phyloP scores from a whole-genome alignment of 306 rosid species.

The Herpetospermum pedunculosum region DNA sequence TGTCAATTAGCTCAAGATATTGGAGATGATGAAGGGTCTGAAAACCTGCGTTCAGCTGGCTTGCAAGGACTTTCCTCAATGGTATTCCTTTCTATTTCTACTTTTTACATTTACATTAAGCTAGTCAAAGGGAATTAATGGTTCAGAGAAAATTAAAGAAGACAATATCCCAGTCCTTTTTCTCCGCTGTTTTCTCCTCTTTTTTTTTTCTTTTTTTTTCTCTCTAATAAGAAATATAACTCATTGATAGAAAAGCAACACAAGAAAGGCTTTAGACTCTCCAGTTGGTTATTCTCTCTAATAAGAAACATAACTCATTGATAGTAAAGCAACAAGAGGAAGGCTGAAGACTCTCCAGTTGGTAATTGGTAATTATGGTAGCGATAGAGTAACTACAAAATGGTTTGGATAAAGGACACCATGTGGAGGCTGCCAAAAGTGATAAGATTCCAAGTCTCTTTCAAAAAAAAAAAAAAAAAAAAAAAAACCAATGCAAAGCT shows the following conservation, averaged over 20 bases:
- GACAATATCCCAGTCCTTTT: background rate
- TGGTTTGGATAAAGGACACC: background rate
- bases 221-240: background rate
- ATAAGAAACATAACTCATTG: background rate
- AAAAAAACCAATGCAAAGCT: too few species aligned
- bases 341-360: background rate
- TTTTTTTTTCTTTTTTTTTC: background rate
- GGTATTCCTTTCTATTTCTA: slow-evolving; percentile 39
- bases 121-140: background rate
- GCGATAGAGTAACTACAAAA: background rate
- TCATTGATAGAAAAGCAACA: background rate
- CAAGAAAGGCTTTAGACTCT: background rate
- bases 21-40: slow-evolving; percentile 54
- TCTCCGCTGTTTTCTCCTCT: background rate
- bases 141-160: background rate
- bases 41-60: slow-evolving; percentile 48
- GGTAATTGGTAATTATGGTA: background rate
- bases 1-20: slow-evolving; percentile 80
- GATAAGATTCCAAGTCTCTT: background rate
- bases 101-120: background rate
- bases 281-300: background rate
- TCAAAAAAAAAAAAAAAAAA: too few species aligned
- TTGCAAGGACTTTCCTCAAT: slow-evolving; percentile 75
- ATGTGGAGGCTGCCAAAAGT: background rate
- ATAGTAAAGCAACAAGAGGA: background rate